Evolutionary conservation across 2,329 filamentous ascomycete genomes (phyloP).

Genomic region (Cladosporium sp.): DNA sequence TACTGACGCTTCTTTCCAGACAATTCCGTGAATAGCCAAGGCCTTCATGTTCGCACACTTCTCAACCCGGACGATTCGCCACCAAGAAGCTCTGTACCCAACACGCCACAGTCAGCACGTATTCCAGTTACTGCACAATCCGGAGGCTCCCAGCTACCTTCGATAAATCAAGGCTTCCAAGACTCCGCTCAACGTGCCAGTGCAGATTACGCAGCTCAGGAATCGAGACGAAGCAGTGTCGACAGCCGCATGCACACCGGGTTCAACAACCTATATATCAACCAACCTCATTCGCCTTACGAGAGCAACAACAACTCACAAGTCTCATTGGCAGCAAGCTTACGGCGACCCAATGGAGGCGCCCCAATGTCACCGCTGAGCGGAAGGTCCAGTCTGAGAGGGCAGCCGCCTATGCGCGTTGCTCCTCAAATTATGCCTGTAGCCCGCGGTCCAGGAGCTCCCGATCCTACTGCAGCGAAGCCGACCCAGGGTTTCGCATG

Average conservation of each 20-base stretch:
- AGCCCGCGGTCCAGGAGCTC: slow-evolving; percentile 64
- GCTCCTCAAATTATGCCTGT: slow-evolving; percentile 75
- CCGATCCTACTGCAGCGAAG: slow-evolving; percentile 67
- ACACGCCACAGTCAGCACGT: slow-evolving; percentile 46
- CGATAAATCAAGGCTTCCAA: slow-evolving; percentile 57
- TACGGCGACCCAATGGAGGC: slow-evolving; percentile 56
- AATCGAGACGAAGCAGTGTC: slow-evolving; percentile 73
- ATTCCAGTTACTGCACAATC: slow-evolving; percentile 41
- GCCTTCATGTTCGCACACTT: slow-evolving; percentile 53
- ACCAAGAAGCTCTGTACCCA: slow-evolving; percentile 45
- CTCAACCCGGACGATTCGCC: slow-evolving; percentile 55
- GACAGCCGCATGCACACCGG: slow-evolving; percentile 76
- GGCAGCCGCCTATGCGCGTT: slow-evolving; percentile 57
- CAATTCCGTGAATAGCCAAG: slow-evolving; percentile 48
- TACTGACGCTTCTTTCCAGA: slow-evolving; percentile 23
- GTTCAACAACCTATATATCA: slow-evolving; percentile 69
- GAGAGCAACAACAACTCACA: slow-evolving; percentile 76
- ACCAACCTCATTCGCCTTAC: slow-evolving; percentile 66
- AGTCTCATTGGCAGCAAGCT: slow-evolving; percentile 70
- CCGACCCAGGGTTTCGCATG: slow-evolving; percentile 81
- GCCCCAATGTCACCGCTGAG: slow-evolving; percentile 50
- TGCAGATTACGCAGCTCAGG: slow-evolving; percentile 54
- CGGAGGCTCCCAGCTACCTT: slow-evolving; percentile 48
- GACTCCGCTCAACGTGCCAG: slow-evolving; percentile 47
- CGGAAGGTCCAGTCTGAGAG: slow-evolving; percentile 36